Evolutionary conservation across 148 eudicot genomes (phyloP), one percentile per base, ranked within the genome.

Genomic region (Rhododendron henanense): DNA sequence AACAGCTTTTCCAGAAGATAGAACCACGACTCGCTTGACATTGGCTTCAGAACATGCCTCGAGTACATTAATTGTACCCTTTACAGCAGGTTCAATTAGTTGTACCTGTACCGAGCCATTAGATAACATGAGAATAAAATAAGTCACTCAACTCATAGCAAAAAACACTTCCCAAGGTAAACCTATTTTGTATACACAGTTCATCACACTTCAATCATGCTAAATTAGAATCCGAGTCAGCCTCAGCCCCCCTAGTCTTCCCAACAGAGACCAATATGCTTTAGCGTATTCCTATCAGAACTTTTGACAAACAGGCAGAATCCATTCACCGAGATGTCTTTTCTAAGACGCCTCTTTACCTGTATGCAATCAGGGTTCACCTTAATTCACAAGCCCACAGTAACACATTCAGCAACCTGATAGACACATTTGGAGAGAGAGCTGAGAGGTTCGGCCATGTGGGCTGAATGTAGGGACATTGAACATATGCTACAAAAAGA

Each of bases 21-120:
- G 90, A 87, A 88, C 39, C 45, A 92, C 90, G 55, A 89, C 90
- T 71, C 91, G 86, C 74, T 77, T 88, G 50, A 90, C 89, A 63
- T 83, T 87, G 55, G 90, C 91, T 85, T 84, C 90, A 50, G 81
- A 63, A 84, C 90, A 89, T 84, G 91, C 91, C 85, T 88, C 86
- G 3, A 90, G 88, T 53, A 92, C 92, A 86, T 92, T 90, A 23
- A 84, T 87, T 9, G 92, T 92, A 55, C 92, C 94, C 19, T 90
- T 84, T 5, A 90, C 87, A 63, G 94, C 92, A 39, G 94, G 94
- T 86, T 87, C 91, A 71, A 92, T 88, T 83, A 90, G 5, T 82
- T 91, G 88, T 15, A 89, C 91, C 93, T 90, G 88, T 80, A 86
- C 25, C 55, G 47, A 84, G 25, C 50, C 73, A 74, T 33, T 45